A percentile compares a stretch with the other conserved stretches of the same genome.
Conservation (phyloP, 1,284 basidiomycete genomes). For the Earliella scabrosa region DNA sequence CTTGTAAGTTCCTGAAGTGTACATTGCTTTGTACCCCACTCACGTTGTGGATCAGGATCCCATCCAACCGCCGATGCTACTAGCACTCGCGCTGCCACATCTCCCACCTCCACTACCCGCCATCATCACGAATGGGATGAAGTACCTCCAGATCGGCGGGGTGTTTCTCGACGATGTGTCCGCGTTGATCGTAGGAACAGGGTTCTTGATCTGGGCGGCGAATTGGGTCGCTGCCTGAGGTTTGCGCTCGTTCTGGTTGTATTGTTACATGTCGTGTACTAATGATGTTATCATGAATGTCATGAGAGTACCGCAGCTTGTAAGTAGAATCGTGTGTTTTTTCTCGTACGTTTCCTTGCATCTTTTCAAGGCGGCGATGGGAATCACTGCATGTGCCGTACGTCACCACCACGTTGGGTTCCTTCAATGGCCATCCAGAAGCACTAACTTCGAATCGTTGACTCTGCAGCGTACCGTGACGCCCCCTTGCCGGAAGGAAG, state of each 20-base stretch:
- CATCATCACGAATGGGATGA: conserved; percentile 60
- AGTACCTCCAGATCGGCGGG: conserved; percentile 68
- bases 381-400: no score
- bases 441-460: no score
- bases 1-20: conserved; percentile 70
- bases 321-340: no score
- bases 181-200: conserved; percentile 63
- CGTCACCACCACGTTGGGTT: no score
- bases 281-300: conserved; percentile 9
- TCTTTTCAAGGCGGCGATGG: no score
- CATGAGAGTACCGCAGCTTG: no score
- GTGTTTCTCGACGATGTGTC: conserved; percentile 72
- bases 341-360: no score
- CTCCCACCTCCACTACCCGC: conserved; percentile 68
- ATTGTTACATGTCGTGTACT: conserved; percentile 19
- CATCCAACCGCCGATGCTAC: conserved; percentile 58
- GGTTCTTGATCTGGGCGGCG: conserved; percentile 60
- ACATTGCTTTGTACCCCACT: conserved; percentile 5
- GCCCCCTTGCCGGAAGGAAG: no score
- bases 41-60: conserved; percentile 49
- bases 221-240: conserved; percentile 44
- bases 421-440: no score
- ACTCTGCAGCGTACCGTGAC: no score
- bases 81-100: conserved; percentile 63
- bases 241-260: conserved; percentile 9